Percentiles rank a stretch among this genome's conserved stretches.
phyloP scores from a whole-genome alignment of 495 filamentous ascomycete species.

The Massariosphaeria phaeospora region DNA sequence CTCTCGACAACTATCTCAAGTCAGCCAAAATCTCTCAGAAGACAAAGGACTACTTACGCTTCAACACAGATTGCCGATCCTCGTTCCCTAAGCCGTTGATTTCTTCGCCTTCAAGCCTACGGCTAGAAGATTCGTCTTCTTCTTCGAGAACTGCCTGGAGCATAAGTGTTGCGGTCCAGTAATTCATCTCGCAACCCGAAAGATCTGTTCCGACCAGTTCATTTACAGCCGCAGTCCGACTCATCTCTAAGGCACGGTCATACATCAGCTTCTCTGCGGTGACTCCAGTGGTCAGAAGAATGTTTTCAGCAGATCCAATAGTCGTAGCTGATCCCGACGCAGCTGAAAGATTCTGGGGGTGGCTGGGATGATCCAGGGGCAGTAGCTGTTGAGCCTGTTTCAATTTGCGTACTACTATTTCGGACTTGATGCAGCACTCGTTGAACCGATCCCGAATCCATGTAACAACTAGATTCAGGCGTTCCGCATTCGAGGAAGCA shows the following conservation, averaged over 20 bases:
- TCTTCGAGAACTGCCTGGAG: slow-evolving; percentile 88
- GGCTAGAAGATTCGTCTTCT: slow-evolving; percentile 57
- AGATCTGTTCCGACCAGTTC: slow-evolving; percentile 91
- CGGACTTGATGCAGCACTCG: slow-evolving; percentile 91
- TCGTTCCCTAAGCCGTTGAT: slow-evolving; percentile 42
- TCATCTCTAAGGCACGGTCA: slow-evolving; percentile 95
- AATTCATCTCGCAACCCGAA: slow-evolving; percentile 82
- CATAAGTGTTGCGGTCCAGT: slow-evolving; percentile 86
- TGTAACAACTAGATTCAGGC: slow-evolving; percentile 89
- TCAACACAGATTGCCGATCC: slow-evolving; percentile 43
- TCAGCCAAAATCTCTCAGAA: slow-evolving; percentile 11
- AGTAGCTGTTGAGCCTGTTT: slow-evolving; percentile 80
- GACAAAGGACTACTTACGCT: slow-evolving; percentile 37
- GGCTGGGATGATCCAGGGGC: slow-evolving; percentile 76
- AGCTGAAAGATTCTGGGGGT: slow-evolving; percentile 69
- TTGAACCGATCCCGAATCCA: slow-evolving; percentile 94
- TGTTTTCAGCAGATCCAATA: slow-evolving; percentile 54
- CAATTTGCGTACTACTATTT: slow-evolving; percentile 81
- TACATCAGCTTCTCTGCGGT: slow-evolving; percentile 98
- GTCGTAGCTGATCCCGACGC: slow-evolving; percentile 44
- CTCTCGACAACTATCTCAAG: slow-evolving; percentile 39
- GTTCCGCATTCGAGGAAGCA: slow-evolving; percentile 53
- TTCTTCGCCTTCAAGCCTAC: slow-evolving; percentile 37
- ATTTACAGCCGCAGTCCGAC: slow-evolving; percentile 84
- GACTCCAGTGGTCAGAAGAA: slow-evolving; percentile 67